Evolutionary conservation across 2,329 filamentous ascomycete species (phyloP).

Genomic region (Penicillium sclerotiorum): DNA sequence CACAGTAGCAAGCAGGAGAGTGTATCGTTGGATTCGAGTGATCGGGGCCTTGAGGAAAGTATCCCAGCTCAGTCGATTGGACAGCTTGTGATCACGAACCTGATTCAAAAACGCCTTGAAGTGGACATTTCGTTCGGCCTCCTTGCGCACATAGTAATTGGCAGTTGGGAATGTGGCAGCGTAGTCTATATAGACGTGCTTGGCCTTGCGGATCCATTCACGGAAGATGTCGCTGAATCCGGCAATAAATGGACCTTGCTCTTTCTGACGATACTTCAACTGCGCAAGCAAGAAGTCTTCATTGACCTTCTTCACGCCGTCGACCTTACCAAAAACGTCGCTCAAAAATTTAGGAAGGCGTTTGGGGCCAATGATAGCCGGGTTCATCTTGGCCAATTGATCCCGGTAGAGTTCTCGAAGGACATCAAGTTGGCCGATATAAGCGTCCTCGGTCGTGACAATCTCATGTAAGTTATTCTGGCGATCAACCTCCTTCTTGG

Average conservation of each 20-base stretch:
- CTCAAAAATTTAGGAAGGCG: constrained; percentile 77
- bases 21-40: constrained; percentile 87
- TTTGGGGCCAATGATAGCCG: constrained; percentile 77
- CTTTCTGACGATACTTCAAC: constrained; percentile 93
- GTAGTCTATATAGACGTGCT: constrained; percentile 86
- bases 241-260: constrained; percentile 91
- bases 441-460: constrained; percentile 87
- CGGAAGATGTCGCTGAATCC: constrained; percentile 97
- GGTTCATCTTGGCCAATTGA: constrained; percentile 70
- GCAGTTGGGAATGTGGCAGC: constrained; percentile 85
- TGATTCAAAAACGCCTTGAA: constrained; percentile 86
- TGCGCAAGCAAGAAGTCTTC: constrained; percentile 90
- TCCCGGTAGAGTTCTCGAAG: constrained; percentile 84
- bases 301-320: constrained; percentile 85
- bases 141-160: constrained; percentile 78
- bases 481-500: constrained; percentile 85
- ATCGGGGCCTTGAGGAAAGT: constrained; percentile 93
- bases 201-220: constrained; percentile 97
- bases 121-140: constrained; percentile 79
- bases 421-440: constrained; percentile 86
- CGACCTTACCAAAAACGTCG: constrained; percentile 88
- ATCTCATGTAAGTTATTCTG: constrained; percentile 97
- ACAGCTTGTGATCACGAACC: constrained; percentile 75
- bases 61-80: constrained; percentile 85
- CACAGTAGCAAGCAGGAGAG: constrained; percentile 78